Evolutionary conservation across 2,329 filamentous ascomycete genomes (phyloP).

Genomic region (Aschersonia sp.): DNA sequence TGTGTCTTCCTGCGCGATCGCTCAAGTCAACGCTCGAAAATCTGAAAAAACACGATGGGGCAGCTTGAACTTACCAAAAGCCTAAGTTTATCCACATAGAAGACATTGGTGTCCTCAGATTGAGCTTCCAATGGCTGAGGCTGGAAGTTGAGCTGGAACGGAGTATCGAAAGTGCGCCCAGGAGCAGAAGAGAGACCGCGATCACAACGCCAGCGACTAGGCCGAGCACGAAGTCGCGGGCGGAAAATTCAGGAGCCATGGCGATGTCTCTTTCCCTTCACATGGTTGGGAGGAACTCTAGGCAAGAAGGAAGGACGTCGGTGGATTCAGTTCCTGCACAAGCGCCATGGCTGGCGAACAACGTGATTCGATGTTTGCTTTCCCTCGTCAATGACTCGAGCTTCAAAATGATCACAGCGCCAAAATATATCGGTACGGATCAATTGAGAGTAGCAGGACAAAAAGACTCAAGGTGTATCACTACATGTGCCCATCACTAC

Average conservation of each 20-base stretch:
- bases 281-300: too few species aligned
- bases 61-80: conserved; percentile 32
- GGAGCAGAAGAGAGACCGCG: conserved; percentile 6
- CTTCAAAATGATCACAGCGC: too few species aligned
- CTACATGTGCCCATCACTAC: too few species aligned
- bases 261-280: too few species aligned
- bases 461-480: too few species aligned
- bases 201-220: conserved; percentile 12
- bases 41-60: neutral
- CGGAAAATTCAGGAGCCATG: conserved; percentile 3
- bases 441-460: too few species aligned
- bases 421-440: too few species aligned
- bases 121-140: conserved; percentile 41
- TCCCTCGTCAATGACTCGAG: too few species aligned
- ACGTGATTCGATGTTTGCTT: too few species aligned
- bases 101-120: conserved; percentile 27
- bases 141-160: conserved; percentile 25
- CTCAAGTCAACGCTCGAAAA: neutral
- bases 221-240: conserved; percentile 14
- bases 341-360: too few species aligned
- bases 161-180: conserved; percentile 8
- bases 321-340: too few species aligned
- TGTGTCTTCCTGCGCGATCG: conserved; percentile 12
- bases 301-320: too few species aligned
- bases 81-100: conserved; percentile 54